These are phyloP conservation scores for Diaporthe humulicola DNA, from an alignment of 2,329 filamentous ascomycete species.

Conservation along the genomic window DNA sequence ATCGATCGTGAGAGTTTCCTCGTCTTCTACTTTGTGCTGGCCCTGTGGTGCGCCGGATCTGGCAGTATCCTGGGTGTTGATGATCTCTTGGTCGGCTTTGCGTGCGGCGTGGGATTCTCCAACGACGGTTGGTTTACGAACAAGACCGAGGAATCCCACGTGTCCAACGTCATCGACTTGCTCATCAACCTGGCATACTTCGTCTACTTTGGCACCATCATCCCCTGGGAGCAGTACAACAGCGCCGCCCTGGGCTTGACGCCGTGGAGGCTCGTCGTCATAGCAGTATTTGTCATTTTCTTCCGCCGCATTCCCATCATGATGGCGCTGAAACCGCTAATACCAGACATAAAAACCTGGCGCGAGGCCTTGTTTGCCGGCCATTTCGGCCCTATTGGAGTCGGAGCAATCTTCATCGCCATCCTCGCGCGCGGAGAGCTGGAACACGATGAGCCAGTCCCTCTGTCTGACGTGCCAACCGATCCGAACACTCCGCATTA, in stretches of 20 bases:
- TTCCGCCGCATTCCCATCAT: constrained; percentile 97
- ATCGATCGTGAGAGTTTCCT: constrained; percentile 98
- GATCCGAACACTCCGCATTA: constrained; percentile 68
- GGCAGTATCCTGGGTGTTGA: constrained; percentile 93
- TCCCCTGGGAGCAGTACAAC: constrained; percentile 96
- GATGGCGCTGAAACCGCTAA: constrained; percentile 89
- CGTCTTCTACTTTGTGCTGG: constrained; percentile 98
- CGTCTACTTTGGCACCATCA: constrained; percentile 96
- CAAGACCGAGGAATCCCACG: constrained; percentile 98
- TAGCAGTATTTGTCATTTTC: constrained; percentile 92
- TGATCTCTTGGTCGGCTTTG: constrained; percentile 93
- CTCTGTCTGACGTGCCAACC: constrained; percentile 72
- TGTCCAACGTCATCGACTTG: constrained; percentile 98
- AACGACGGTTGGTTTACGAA: constrained; percentile 99
- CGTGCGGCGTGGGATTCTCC: constrained; percentile 97
- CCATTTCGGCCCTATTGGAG: constrained; percentile 97
- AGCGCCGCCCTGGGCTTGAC: constrained; percentile 77
- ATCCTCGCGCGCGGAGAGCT: constrained; percentile 94
- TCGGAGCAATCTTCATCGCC: constrained; percentile 95
- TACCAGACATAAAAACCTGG: constrained; percentile 98
- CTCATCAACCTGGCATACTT: constrained; percentile 98
- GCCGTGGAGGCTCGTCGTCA: constrained; percentile 92
- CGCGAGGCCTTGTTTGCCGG: constrained; percentile 96
- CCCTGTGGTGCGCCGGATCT: constrained; percentile 94
- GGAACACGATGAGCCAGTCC: constrained; percentile 81